phyloP scores from a whole-genome alignment of 108 stramenopile genomes.

The Cyclostephanos invisitatus region DNA sequence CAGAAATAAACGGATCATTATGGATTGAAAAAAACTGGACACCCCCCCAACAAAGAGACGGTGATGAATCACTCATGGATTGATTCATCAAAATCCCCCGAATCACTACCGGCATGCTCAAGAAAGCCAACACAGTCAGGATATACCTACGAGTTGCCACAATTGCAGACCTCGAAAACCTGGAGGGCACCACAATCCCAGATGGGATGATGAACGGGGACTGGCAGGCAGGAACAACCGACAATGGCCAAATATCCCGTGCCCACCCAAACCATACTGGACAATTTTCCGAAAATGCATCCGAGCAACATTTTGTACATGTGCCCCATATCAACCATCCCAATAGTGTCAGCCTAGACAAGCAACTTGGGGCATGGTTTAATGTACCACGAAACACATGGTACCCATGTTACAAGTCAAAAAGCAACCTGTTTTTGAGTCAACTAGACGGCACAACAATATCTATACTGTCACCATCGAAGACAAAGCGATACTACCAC shows the following conservation, averaged over 20 bases:
- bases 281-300: background rate
- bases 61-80: no score
- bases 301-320: background rate
- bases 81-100: no score
- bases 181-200: background rate
- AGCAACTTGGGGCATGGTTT: background rate
- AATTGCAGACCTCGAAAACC: no score
- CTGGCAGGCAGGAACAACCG: background rate
- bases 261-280: background rate
- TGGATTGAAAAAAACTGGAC: background rate
- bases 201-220: slow-evolving; percentile 6
- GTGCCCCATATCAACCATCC: background rate
- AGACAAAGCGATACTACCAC: no score
- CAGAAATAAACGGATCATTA: background rate
- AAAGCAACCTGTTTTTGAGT: background rate
- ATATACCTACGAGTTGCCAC: no score
- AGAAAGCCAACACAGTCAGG: no score
- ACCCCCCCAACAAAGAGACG: background rate
- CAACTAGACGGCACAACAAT: background rate
- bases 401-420: slow-evolving; percentile 7
- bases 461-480: no score
- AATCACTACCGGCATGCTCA: no score
- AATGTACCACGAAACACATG: background rate
- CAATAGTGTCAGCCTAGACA: background rate
- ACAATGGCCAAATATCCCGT: background rate